These are phyloP conservation scores for Corymbia calophylla DNA, from an alignment of 441 rosid genomes.

Conservation along the genomic window DNA sequence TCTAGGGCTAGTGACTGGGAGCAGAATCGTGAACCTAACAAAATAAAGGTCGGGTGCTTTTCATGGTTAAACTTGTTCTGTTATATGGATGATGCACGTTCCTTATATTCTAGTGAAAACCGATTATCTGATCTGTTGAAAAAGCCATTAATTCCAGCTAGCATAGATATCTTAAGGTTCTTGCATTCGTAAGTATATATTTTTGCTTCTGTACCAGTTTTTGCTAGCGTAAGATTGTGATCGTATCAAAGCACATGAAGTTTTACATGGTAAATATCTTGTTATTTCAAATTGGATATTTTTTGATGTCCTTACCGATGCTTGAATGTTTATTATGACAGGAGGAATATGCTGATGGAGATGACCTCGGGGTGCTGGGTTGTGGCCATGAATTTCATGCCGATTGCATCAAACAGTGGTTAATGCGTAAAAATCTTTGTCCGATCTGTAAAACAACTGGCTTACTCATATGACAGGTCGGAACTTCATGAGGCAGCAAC, in stretches of 20 bases:
- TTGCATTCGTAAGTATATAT: neutral
- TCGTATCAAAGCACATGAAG: neutral
- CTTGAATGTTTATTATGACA: conserved; percentile 15
- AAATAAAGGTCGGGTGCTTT: neutral
- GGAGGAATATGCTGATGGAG: conserved; percentile 67
- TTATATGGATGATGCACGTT: neutral
- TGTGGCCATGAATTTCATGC: conserved; percentile 81
- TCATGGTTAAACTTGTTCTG: neutral
- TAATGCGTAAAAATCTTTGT: conserved; percentile 70
- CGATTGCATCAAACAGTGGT: conserved; percentile 81
- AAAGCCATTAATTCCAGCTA: neutral
- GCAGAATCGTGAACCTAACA: neutral
- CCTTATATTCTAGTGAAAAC: neutral
- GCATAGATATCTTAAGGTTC: neutral
- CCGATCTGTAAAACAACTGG: conserved; percentile 86
- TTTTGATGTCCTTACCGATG: neutral
- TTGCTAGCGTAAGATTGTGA: neutral
- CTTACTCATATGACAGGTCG: conserved; percentile 24
- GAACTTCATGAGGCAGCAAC: neutral
- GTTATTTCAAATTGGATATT: neutral
- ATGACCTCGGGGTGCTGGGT: conserved; percentile 63
- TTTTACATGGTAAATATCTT: neutral
- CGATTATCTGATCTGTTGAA: neutral
- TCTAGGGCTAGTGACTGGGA: neutral
- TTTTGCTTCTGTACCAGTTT: neutral